phyloP scores from a whole-genome alignment of 192 early-diverging fungal species.

The Geosiphon pyriformis region DNA sequence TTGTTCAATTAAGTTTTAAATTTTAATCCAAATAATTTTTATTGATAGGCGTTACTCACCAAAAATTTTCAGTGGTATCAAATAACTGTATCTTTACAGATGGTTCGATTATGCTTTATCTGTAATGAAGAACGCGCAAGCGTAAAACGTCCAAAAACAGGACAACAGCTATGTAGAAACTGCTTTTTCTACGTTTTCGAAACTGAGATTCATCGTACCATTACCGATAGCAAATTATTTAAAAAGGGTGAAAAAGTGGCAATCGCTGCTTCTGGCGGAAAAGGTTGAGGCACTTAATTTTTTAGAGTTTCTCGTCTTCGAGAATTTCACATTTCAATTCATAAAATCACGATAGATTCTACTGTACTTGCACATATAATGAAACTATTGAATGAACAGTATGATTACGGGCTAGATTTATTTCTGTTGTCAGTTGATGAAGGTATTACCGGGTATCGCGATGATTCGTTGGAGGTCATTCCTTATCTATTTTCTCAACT shows the following conservation, averaged over 20 bases:
- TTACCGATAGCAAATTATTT: constrained; percentile 78
- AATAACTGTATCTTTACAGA: too few relatives aligned
- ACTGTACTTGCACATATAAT: constrained; percentile 95
- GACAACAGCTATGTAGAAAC: constrained; percentile 77
- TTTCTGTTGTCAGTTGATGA: constrained; percentile 94
- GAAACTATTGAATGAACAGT: constrained; percentile 87
- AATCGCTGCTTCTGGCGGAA: constrained; percentile 92
- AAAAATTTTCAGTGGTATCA: too few relatives aligned
- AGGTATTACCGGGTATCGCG: constrained; percentile 95
- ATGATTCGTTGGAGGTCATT: constrained; percentile 82
- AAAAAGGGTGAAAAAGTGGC: constrained; percentile 82
- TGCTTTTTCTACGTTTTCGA: constrained; percentile 95
- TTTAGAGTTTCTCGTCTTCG: not conserved
- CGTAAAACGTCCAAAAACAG: constrained; percentile 92
- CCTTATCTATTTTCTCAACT: not conserved
- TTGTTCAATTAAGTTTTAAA: too few relatives aligned
- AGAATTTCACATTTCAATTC: constrained; percentile 3
- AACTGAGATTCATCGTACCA: constrained; percentile 90
- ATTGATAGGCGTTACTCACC: too few relatives aligned
- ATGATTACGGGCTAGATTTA: constrained; percentile 87
- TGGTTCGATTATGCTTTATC: constrained; percentile 14
- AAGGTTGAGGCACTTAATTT: constrained; percentile 47
- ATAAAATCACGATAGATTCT: constrained; percentile 57
- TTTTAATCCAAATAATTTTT: too few relatives aligned
- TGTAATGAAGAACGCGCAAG: constrained; percentile 51